Evolutionary conservation across 208 protist species (phyloP).

Genomic region (Trypanosoma lewisi): DNA sequence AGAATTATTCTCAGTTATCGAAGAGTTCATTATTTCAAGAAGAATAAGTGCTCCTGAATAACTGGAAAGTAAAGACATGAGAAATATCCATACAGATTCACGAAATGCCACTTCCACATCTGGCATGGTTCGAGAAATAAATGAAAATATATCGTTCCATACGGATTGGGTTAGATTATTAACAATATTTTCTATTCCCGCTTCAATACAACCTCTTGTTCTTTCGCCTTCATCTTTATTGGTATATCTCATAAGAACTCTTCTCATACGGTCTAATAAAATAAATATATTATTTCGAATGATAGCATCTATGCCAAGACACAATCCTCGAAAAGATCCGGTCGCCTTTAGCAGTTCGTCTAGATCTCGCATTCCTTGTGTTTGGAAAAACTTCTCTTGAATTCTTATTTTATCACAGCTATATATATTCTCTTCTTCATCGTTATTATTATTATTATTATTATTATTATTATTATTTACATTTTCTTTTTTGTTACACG

Average conservation of each 20-base stretch:
- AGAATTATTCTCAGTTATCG: not conserved
- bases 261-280: slow-evolving; percentile 12
- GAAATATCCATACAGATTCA: slow-evolving; percentile 25
- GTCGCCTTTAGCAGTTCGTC: slow-evolving; percentile 29
- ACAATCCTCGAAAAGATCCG: slow-evolving; percentile 33
- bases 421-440: not conserved
- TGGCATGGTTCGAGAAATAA: slow-evolving; percentile 7
- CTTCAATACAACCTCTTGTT: not conserved
- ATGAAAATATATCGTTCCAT: slow-evolving; percentile 18
- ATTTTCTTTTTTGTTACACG: not conserved
- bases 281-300: slow-evolving; percentile 15
- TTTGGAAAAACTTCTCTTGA: not conserved
- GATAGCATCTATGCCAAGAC: slow-evolving; percentile 24
- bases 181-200: slow-evolving; percentile 3
- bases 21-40: not conserved
- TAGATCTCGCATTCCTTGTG: slow-evolving; percentile 9
- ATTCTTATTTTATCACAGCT: not conserved
- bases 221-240: not conserved
- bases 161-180: not conserved
- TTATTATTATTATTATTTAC: not conserved
- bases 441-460: not conserved
- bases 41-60: slow-evolving; percentile 12
- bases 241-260: not conserved
- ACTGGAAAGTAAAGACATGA: slow-evolving; percentile 18
- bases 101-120: slow-evolving; percentile 8